phyloP scores from a whole-genome alignment of 1,139 yeast species.

The Geotrichum cucujoidarum region DNA sequence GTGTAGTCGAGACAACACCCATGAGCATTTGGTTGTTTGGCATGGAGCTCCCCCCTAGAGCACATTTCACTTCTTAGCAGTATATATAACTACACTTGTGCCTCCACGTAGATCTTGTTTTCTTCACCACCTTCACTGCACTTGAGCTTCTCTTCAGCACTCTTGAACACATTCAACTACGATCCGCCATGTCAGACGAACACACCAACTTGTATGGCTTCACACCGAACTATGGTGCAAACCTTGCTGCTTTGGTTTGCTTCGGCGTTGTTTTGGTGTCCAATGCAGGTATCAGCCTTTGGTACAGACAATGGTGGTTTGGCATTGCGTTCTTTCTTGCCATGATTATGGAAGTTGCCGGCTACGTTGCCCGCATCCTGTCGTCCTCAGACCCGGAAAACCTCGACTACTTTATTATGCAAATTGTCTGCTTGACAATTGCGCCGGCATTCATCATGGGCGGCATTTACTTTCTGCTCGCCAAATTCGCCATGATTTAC shows the following conservation, averaged over 20 bases:
- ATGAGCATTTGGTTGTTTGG: too few species aligned
- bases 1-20: too few species aligned
- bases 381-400: constrained; percentile 40
- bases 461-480: constrained; percentile 73
- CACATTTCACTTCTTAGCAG: too few species aligned
- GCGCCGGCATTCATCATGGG: constrained; percentile 91
- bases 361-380: constrained; percentile 62
- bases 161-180: too few species aligned
- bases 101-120: too few species aligned
- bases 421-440: constrained; percentile 64
- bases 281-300: constrained; percentile 53
- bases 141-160: too few species aligned
- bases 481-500: constrained; percentile 65
- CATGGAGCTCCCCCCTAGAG: too few species aligned
- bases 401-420: constrained; percentile 51
- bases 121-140: too few species aligned
- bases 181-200: neutral
- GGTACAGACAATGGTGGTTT: constrained; percentile 72
- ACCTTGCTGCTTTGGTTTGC: constrained; percentile 47
- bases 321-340: constrained; percentile 59
- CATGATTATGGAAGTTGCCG: constrained; percentile 58
- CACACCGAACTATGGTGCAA: constrained; percentile 45
- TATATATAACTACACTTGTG: too few species aligned
- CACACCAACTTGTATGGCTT: constrained; percentile 37
- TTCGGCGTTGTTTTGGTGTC: constrained; percentile 46